Conservation (phyloP, 2,329 filamentous ascomycete genomes). For the Zymoseptoria brevis region DNA sequence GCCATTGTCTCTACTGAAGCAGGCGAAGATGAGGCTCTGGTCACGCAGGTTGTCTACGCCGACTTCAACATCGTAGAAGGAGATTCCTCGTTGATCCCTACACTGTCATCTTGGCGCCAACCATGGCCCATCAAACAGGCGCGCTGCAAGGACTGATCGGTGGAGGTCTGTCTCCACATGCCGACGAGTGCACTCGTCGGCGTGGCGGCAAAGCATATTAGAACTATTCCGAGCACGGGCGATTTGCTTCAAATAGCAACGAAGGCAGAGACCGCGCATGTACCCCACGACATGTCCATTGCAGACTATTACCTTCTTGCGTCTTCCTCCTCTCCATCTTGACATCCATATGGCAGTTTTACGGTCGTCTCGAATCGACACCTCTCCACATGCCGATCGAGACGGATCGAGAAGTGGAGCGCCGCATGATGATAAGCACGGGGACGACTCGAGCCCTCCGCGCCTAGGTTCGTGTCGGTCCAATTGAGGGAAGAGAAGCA, state of each 20-base stretch:
- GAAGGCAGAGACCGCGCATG: too few species aligned
- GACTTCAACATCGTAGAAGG: neutral
- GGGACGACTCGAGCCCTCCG: neutral
- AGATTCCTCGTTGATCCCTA: neutral
- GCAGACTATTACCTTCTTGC: too few species aligned
- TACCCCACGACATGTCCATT: too few species aligned
- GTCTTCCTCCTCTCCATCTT: neutral
- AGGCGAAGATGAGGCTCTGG: neutral
- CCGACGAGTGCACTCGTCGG: neutral
- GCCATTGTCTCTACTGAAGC: neutral
- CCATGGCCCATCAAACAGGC: neutral
- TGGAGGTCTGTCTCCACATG: neutral
- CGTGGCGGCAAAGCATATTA: neutral
- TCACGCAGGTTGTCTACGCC: neutral
- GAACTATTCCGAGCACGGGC: too few species aligned
- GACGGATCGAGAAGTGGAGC: neutral
- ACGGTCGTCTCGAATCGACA: neutral
- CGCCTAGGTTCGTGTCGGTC: too few species aligned
- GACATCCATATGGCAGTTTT: neutral
- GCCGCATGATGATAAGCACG: neutral
- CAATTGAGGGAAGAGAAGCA: neutral
- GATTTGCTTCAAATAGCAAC: neutral
- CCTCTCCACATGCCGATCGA: neutral
- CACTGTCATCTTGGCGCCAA: neutral
- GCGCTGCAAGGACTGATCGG: neutral